These are phyloP conservation scores for Tuber microsphaerosporum DNA, from an alignment of 495 filamentous ascomycete species.

Conservation along the genomic window DNA sequence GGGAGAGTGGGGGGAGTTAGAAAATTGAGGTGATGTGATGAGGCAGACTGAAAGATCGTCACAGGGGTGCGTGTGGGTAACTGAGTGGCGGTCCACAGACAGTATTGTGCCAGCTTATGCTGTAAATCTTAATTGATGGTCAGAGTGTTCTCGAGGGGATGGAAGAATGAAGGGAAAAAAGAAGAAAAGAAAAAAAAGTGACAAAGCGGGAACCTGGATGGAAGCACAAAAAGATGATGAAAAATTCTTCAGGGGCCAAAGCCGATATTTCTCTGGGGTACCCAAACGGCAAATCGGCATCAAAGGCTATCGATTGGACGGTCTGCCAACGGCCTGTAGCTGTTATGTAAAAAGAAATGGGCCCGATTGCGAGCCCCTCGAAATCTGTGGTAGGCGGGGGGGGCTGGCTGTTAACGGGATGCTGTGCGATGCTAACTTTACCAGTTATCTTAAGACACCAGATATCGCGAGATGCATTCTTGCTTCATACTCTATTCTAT, in stretches of 20 bases:
- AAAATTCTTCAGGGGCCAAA: background rate
- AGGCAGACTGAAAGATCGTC: background rate
- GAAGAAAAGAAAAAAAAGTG: background rate
- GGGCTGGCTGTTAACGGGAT: background rate
- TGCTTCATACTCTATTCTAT: background rate
- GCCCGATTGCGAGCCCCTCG: background rate
- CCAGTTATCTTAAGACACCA: no score
- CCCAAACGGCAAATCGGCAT: background rate
- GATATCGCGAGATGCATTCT: background rate
- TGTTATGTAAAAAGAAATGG: conserved; percentile 5
- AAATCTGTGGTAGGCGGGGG: background rate
- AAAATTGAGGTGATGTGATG: background rate
- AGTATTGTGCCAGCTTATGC: background rate
- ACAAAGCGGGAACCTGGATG: background rate
- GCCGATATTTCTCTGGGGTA: background rate
- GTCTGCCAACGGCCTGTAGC: conserved; percentile 1
- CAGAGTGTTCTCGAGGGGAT: background rate
- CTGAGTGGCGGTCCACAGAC: background rate
- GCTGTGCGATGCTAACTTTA: background rate
- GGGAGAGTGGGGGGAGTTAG: background rate
- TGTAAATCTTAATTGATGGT: background rate
- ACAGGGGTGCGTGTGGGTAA: background rate
- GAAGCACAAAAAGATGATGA: background rate
- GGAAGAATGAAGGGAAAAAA: background rate
- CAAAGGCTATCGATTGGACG: background rate